A percentile compares a stretch with the other conserved stretches of the same genome.
Conservation (phyloP, 192 early-diverging fungal genomes). For the Phycomyces nitens region DNA sequence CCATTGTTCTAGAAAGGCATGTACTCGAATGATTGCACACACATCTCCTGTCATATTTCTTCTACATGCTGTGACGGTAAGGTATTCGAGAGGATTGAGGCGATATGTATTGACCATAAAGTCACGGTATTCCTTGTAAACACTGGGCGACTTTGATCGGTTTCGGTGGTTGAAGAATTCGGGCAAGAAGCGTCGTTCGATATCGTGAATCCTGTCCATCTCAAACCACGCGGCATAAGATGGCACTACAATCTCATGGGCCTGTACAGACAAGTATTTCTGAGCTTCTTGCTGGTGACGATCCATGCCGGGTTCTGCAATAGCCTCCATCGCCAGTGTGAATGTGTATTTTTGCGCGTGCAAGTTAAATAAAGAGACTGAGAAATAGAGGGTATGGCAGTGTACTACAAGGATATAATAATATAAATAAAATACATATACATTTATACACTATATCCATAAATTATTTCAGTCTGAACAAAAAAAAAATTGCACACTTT, state of each 20-base stretch:
- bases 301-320: not conserved
- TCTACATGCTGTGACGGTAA: slow-evolving; percentile 96
- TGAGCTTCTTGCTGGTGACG: slow-evolving; percentile 52
- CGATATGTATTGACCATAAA: slow-evolving; percentile 99
- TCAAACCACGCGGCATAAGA: slow-evolving; percentile 95
- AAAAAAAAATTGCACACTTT: too few species aligned
- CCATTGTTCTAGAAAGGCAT: slow-evolving; percentile 98
- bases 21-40: slow-evolving; percentile 94
- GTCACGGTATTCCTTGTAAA: slow-evolving; percentile 92
- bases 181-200: slow-evolving; percentile 84
- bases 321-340: too few species aligned
- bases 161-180: slow-evolving; percentile 96
- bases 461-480: too few species aligned
- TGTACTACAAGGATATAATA: too few species aligned
- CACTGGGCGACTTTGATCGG: slow-evolving; percentile 84
- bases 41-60: slow-evolving; percentile 98
- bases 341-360: too few species aligned
- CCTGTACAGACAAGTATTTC: slow-evolving; percentile 64
- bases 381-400: too few species aligned
- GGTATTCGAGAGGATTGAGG: slow-evolving; percentile 89
- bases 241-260: slow-evolving; percentile 79
- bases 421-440: too few species aligned
- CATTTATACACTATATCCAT: too few species aligned
- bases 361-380: too few species aligned
- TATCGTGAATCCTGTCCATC: slow-evolving; percentile 72